phyloP scores from a whole-genome alignment of 1,284 basidiomycete genomes.

The Afroboletus lepidellus region DNA sequence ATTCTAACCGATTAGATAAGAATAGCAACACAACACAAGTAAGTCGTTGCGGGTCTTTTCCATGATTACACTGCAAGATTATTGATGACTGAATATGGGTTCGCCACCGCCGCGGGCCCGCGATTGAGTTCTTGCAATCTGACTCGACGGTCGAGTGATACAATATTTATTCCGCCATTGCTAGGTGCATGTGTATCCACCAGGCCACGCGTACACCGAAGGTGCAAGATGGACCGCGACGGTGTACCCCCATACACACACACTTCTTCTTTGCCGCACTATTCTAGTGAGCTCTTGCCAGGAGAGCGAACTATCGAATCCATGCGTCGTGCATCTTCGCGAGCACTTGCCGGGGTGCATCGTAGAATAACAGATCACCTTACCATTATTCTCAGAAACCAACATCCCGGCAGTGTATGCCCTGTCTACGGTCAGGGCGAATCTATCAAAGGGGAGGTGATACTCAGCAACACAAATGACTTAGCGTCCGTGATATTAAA shows the following conservation, averaged over 20 bases:
- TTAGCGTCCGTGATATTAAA: constrained; percentile 25
- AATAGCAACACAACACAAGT: too few species aligned
- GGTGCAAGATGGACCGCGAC: constrained; percentile 15
- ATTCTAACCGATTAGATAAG: too few species aligned
- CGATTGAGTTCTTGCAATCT: too few species aligned
- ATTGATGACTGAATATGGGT: too few species aligned
- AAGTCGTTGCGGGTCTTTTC: too few species aligned
- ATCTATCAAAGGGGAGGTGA: constrained; percentile 26
- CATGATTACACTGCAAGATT: too few species aligned
- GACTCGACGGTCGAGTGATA: too few species aligned
- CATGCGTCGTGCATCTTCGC: neutral
- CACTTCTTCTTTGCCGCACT: constrained; percentile 24
- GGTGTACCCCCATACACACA: constrained; percentile 24
- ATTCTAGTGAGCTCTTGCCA: constrained; percentile 26
- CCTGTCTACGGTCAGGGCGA: constrained; percentile 24
- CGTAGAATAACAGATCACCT: constrained; percentile 34
- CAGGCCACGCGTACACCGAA: neutral
- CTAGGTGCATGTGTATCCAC: neutral
- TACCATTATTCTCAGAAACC: constrained; percentile 26
- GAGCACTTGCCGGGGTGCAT: constrained; percentile 20
- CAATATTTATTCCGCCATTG: too few species aligned
- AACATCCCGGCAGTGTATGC: constrained; percentile 22
- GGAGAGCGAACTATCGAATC: constrained; percentile 9
- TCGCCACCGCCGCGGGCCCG: too few species aligned
- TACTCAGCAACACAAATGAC: constrained; percentile 10